phyloP scores from a whole-genome alignment of 169 alveolate species.

The Cryptosporidium viatorum region DNA sequence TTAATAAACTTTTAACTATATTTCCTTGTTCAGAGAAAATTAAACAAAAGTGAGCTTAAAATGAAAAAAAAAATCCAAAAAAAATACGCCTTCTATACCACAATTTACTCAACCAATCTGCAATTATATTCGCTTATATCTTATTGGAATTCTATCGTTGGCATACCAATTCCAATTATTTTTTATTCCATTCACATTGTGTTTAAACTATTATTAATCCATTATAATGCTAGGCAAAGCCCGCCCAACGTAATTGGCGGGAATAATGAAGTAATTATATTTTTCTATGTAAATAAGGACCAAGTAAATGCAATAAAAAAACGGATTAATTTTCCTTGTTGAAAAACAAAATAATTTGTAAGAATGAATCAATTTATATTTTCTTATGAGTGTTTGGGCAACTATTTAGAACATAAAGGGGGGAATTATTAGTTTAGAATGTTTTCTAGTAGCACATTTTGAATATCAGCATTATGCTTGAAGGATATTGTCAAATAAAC shows the following conservation, averaged over 20 bases:
- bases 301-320: too few relatives aligned
- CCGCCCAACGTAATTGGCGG: constrained; percentile 38
- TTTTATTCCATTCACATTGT: background rate
- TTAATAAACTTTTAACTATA: too few relatives aligned
- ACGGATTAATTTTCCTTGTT: too few relatives aligned
- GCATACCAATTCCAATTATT: background rate
- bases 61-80: background rate
- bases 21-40: background rate
- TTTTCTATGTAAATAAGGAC: background rate
- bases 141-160: background rate
- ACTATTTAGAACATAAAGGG: too few relatives aligned
- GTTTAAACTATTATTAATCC: background rate
- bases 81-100: background rate
- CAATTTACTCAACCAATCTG: background rate
- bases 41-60: background rate
- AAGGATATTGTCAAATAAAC: background rate
- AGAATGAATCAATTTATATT: background rate
- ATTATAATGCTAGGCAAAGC: background rate
- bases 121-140: background rate
- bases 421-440: background rate
- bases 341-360: too few relatives aligned
- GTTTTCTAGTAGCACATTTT: background rate
- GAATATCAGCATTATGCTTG: too few relatives aligned
- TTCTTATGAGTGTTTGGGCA: background rate
- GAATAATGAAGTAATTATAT: background rate